Base-by-base conservation (phyloP, 164 flowering plant species). In the Cinnamomum micranthum region DNA sequence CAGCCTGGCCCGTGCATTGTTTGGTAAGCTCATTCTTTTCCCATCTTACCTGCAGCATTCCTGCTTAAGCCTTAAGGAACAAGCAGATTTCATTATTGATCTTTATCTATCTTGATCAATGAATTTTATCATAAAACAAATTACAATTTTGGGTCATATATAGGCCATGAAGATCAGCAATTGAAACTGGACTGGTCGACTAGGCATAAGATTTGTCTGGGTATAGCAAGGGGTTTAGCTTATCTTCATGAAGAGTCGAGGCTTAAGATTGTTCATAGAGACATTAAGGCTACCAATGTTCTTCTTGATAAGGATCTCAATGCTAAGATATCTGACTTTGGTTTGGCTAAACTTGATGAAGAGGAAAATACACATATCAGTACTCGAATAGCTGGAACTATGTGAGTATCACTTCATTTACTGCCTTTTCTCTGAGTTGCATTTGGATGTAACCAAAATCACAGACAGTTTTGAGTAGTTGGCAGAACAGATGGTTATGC, bases 271-370 rank as follows among this genome's bases (percentile, higher is more conserved):
- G 71, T 80, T 47, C 78, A 76, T 25, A 76, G 78, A 65, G 78
- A 76, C 70, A 76, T 76, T 70, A 71, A 76, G 28, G 78, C 74
- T 15, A 76, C 70, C 19, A 76, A 76, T 76, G 70, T 76, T n/a
- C 71, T 76, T 24, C 74, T 92, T 60, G 97, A 89, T 78, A 88
- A 85, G 77, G 79, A 87, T 75, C 78, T 89, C 6, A 89, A 86
- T 75, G 86, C 97, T 6, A 92, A 91, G 75, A 91, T 91, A 77
- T 91, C 97, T 14, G 97, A 92, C 79, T 92, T 92, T 82, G 97
- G 95, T 51, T 78, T 92, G 63, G 95, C 97, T 25, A 89, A 86
- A 77, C 92, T 91, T 71, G 84, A 88, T 77, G 95, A 89, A 74
- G 91, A 89, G 62, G 90, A 88, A 31, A 81, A 89, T 13, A 89